Evolutionary conservation across 345 rosid species (phyloP), one percentile per base, ranked within the genome.

Genomic region (Gossypium herbaceum): DNA sequence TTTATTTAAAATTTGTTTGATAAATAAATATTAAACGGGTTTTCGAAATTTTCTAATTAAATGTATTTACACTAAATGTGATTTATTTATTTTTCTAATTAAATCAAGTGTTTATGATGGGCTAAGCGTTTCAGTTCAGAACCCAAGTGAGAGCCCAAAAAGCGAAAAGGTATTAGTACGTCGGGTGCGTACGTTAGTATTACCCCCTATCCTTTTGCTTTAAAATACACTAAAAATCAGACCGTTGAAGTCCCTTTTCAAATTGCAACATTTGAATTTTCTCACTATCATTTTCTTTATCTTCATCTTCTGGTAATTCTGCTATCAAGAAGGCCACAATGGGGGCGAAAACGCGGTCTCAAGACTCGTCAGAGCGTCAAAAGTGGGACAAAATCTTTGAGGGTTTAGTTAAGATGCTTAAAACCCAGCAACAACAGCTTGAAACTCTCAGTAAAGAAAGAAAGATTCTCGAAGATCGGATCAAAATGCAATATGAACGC

Each of bases 371-470:
- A n/a, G 92, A 87, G 50, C 79, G 92, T 34, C 72, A 62, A 82
- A 90, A 85, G 72, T 89, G 98, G 96, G 87, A 82, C 50, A 85
- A 64, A 50, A 78, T 93, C 11, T 88, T 89, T 66, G 71, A 86
- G 57, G 76, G 81, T 22, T 58, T 91, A 71, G 85, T 90, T 29
- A 79, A 88, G 75, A 79, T 88, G 56, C 48, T 95, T 47, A 83
- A 81, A 52, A 73, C 83, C 70, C 93, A 86, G 75, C 92, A 93
- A 77, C 82, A 87, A 51, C 97, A 91, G 89, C 88, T 93, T 41
- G 81, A 81, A 51, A 77, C 86, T 19, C 88, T 91, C 41, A 77
- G 86, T 58, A 71, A 82, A 78, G 90, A 93, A 68, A 85, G 91
- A 83, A 86, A 85, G 68, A 56, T 83, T 25, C 80, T 91, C 7